These are phyloP conservation scores for Trichocladium uniseriatum DNA, from an alignment of 495 filamentous ascomycete species.

Conservation along the genomic window DNA sequence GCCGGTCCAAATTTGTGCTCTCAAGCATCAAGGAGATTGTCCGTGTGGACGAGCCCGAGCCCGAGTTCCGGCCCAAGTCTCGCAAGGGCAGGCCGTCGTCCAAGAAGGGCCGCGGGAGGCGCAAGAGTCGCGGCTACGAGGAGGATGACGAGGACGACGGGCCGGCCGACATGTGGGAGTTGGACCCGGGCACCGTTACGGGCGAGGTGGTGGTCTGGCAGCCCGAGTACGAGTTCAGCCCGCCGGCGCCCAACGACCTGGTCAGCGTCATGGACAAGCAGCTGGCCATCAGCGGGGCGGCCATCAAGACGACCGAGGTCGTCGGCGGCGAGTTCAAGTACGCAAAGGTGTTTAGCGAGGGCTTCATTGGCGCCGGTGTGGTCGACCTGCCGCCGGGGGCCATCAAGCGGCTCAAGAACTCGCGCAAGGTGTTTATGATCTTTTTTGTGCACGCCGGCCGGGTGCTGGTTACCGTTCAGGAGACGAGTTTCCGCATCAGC, in stretches of 20 bases:
- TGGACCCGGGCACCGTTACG: constrained; percentile 34
- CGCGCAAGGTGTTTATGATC: constrained; percentile 86
- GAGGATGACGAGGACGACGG: constrained; percentile 36
- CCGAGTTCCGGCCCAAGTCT: not conserved
- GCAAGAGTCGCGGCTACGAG: constrained; percentile 10
- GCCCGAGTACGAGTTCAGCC: constrained; percentile 34
- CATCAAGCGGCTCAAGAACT: constrained; percentile 80
- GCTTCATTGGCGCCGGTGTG: constrained; percentile 80
- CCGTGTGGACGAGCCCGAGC: constrained; percentile 54
- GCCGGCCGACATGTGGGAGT: constrained; percentile 44
- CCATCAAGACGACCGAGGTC: constrained; percentile 66
- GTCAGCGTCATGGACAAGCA: constrained; percentile 48
- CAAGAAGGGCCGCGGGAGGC: constrained; percentile 1
- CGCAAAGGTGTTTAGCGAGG: constrained; percentile 72
- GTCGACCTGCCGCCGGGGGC: constrained; percentile 77
- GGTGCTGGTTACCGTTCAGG: constrained; percentile 66
- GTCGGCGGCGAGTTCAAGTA: constrained; percentile 74
- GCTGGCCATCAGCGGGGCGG: constrained; percentile 65
- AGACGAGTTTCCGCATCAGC: constrained; percentile 72
- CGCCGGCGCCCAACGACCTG: constrained; percentile 36
- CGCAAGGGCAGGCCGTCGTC: not conserved
- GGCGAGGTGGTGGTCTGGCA: constrained; percentile 41
- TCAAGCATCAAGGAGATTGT: constrained; percentile 65
- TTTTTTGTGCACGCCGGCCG: constrained; percentile 80
- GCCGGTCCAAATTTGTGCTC: constrained; percentile 41